Evolutionary conservation across 805 yeast species (phyloP), one percentile per base, ranked within the genome.

Genomic region (Kodamaea kakaduensis): DNA sequence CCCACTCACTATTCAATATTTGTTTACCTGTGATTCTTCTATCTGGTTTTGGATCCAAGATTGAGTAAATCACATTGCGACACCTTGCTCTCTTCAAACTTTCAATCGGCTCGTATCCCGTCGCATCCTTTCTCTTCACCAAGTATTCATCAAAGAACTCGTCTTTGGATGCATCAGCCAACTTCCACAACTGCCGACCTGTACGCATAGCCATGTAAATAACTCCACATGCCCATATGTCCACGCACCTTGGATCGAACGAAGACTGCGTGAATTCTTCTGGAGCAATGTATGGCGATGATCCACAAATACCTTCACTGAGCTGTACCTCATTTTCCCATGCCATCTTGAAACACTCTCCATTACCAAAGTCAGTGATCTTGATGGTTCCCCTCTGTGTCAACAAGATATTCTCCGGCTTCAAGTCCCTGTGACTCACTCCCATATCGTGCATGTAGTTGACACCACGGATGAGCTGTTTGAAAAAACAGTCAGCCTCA

Each of bases 141-240:
- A 89, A 61, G 54, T 90, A 90, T 48, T 75, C 79, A 25, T 70
- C 64, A 57, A 78, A 90, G 52, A 85, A 86, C 48, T 81, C 94
- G 54, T 90, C 97, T 28, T 79, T 85, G 19, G 67, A 72, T 6
- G 69, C 59, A 40, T 77, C 75, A 2, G 97, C 96, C 39, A 78
- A 64, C 48, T 84, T 78, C 97, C 97, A 90, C 35, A 93, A 61
- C 51, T 90, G 96, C 35, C 96, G 69, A 3, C 97, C 98, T 0
- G 96, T 85, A 49, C 97, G 69, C 90, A 87, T 82, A 5, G 95
- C 94, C 86, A 87, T 81, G 54, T 84, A 87, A 22, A 87, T 86
- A 8, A 87, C 90, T 32, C 95, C 96, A 64, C 95, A 85, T 0
- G 95, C 79, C 96, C 96, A 87, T 23, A 86, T 77, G 61, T 87